A percentile compares a stretch with the other conserved stretches of the same genome.
phyloP scores from a whole-genome alignment of 345 rosid species.

The Trapa bicornis region DNA sequence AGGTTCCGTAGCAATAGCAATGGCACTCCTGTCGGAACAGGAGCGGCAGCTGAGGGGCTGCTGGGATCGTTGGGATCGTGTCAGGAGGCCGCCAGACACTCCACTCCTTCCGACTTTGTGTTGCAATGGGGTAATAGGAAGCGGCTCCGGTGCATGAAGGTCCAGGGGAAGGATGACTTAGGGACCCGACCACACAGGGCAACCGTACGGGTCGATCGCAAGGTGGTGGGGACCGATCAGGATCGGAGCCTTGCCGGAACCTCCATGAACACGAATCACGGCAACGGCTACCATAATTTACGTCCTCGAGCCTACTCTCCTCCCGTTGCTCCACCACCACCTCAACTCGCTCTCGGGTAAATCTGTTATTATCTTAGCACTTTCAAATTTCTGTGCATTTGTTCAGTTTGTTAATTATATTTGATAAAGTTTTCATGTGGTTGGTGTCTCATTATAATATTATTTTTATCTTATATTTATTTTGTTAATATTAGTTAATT shows the following conservation, averaged over 20 bases:
- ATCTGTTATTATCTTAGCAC: background rate
- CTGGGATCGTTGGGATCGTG: constrained; percentile 18
- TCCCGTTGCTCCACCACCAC: constrained; percentile 19
- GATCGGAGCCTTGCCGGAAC: constrained; percentile 11
- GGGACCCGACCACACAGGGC: constrained; percentile 27
- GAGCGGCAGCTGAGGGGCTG: constrained; percentile 12
- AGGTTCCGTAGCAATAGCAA: constrained; percentile 12
- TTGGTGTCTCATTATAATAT: too few species aligned
- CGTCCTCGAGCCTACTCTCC: constrained; percentile 44
- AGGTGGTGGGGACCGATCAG: constrained; percentile 30
- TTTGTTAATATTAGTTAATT: too few species aligned
- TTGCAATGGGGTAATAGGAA: constrained; percentile 73
- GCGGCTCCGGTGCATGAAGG: constrained; percentile 63
- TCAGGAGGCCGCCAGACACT: constrained; percentile 8
- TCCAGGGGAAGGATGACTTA: constrained; percentile 39
- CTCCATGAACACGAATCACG: constrained; percentile 7
- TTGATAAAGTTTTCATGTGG: too few species aligned
- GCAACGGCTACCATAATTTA: constrained; percentile 32
- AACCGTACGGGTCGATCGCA: constrained; percentile 41
- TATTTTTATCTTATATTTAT: too few species aligned
- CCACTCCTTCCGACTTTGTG: constrained; percentile 30
- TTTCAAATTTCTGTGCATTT: too few species aligned
- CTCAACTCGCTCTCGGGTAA: constrained; percentile 54
- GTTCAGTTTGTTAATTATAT: too few species aligned
- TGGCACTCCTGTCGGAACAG: constrained; percentile 15